Evolutionary conservation across 345 rosid genomes (phyloP).

Genomic region (Iberis pinnata): DNA sequence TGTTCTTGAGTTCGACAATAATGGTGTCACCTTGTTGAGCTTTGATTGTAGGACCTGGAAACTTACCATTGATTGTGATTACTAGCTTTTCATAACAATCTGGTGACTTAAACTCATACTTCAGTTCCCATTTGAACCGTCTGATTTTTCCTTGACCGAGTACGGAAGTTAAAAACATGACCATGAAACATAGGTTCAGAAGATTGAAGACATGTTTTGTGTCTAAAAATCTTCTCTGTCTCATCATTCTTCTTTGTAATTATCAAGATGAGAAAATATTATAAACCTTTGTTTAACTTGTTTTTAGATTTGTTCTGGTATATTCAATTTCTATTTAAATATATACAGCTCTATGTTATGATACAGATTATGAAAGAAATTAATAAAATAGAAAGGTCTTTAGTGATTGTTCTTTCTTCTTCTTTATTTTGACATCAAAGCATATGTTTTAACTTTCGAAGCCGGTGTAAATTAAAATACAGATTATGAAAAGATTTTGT

Average conservation of each 20-base stretch:
- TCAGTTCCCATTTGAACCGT: constrained; percentile 53
- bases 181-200: neutral
- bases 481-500: no score
- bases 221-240: neutral
- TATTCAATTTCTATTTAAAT: no score
- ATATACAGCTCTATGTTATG: no score
- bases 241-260: constrained; percentile 1
- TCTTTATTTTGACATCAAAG: no score
- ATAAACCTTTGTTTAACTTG: no score
- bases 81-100: constrained; percentile 57
- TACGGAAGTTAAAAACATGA: constrained; percentile 3
- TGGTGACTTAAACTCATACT: constrained; percentile 58
- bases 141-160: constrained; percentile 36
- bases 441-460: no score
- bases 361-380: no score
- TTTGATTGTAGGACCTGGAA: constrained; percentile 58
- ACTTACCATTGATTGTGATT: constrained; percentile 52
- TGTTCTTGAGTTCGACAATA: constrained; percentile 62
- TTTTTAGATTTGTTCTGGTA: no score
- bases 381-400: no score
- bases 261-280: no score
- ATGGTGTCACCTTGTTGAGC: constrained; percentile 61
- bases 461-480: no score
- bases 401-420: no score
- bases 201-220: constrained; percentile 4